Percentiles rank a stretch among this genome's conserved stretches.
Evolutionary conservation across 176 grass and related monocot genomes (phyloP).

Genomic region (Eragrostis curvula): DNA sequence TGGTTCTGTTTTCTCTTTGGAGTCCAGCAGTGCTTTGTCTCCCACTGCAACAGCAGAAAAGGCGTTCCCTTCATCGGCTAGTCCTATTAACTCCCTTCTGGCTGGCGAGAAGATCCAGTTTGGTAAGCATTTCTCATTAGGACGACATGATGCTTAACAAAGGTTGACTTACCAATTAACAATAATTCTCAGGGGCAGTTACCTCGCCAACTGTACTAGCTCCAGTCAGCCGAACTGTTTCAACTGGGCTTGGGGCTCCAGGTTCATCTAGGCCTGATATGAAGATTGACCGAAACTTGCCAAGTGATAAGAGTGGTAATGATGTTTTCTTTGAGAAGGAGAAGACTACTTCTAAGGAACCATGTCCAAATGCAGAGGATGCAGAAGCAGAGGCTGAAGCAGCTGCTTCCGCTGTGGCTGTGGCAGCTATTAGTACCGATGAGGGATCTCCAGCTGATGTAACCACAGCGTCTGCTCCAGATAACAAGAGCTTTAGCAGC

Average conservation of each 20-base stretch:
- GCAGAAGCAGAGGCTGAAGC: conserved; percentile 82
- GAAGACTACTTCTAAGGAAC: conserved; percentile 45
- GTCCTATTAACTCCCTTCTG: conserved; percentile 81
- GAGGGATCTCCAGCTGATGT: conserved; percentile 62
- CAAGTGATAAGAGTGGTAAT: conserved; percentile 40
- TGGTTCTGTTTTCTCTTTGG: conserved; percentile 57
- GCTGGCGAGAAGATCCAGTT: conserved; percentile 95
- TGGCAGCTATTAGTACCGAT: conserved; percentile 89
- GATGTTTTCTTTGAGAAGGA: conserved; percentile 52
- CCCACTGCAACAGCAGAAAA: conserved; percentile 55
- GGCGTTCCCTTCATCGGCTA: conserved; percentile 57
- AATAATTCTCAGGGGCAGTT: conserved; percentile 69
- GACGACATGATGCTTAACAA: conserved; percentile 23
- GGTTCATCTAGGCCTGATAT: conserved; percentile 57
- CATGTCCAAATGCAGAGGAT: conserved; percentile 54
- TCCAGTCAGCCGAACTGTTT: conserved; percentile 62
- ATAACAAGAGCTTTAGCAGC: conserved; percentile 62
- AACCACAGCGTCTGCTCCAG: conserved; percentile 50
- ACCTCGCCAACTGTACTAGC: conserved; percentile 75
- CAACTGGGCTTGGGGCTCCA: conserved; percentile 76
- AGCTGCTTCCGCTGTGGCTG: conserved; percentile 92
- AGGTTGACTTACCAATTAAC: conserved; percentile 13
- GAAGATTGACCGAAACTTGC: too few species aligned
- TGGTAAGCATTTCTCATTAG: conserved; percentile 64
- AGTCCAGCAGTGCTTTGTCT: conserved; percentile 56